Evolutionary conservation across 495 filamentous ascomycete genomes (phyloP).

Genomic region (Chaetomidium leptoderma): DNA sequence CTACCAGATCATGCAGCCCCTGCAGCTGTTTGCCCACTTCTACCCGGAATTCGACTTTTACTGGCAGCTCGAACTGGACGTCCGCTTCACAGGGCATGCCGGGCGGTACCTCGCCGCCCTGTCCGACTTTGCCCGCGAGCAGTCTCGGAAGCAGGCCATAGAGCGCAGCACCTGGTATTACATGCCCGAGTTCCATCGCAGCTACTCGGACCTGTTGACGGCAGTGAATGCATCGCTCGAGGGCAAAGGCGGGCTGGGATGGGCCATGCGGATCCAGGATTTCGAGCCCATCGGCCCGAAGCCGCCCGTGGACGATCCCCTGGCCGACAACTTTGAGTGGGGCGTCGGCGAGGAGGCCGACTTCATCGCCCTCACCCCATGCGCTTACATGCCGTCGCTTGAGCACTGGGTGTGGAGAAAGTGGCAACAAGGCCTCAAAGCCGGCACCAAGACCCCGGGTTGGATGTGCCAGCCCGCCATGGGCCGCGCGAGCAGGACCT

Average conservation of each 20-base stretch:
- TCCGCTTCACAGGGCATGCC: conserved; percentile 9
- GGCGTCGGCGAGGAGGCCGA: conserved; percentile 10
- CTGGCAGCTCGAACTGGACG: conserved; percentile 10
- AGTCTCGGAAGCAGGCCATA: conserved; percentile 6
- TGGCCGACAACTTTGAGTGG: conserved; percentile 6
- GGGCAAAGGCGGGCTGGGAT: conserved; percentile 1
- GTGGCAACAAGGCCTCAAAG: conserved; percentile 1
- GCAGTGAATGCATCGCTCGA: conserved; percentile 2
- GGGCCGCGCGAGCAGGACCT: conserved; percentile 3
- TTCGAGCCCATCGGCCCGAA: conserved; percentile 4
- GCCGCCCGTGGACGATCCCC: not conserved
- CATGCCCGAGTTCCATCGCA: not conserved
- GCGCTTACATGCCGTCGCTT: not conserved
- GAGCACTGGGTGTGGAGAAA: conserved; percentile 1
- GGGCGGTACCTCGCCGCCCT: conserved; percentile 2
- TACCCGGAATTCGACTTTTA: conserved; percentile 2
- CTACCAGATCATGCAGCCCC: conserved; percentile 11
- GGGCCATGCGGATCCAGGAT: not conserved
- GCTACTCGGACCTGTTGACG: conserved; percentile 1
- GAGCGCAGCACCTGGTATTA: conserved; percentile 11
- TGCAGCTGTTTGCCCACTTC: conserved; percentile 8
- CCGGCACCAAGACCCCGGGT: not conserved
- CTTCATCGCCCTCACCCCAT: conserved; percentile 1
- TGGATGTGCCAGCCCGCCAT: conserved; percentile 13
- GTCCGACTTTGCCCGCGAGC: conserved; percentile 6